Conservation (phyloP, 2,329 filamentous ascomycete genomes). For the Aspergillus caelatus region DNA sequence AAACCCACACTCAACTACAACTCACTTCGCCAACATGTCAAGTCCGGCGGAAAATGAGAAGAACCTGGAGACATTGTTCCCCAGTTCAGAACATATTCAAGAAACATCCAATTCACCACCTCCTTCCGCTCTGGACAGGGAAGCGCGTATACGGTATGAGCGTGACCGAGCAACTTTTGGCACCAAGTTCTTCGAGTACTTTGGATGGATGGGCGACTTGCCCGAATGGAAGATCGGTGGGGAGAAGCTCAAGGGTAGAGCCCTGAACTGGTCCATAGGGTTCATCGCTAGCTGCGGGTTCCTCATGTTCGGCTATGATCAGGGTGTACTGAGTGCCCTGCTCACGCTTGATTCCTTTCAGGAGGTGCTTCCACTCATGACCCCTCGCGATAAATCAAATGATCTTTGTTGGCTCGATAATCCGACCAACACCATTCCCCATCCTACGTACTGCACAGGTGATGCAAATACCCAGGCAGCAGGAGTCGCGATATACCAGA, state of each 20-base stretch:
- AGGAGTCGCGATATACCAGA: slow-evolving; percentile 9
- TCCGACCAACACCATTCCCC: background rate
- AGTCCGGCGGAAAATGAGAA: background rate
- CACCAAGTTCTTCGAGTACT: background rate
- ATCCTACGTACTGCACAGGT: slow-evolving; percentile 5
- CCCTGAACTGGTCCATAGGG: slow-evolving; percentile 10
- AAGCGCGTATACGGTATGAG: background rate
- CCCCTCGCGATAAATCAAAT: slow-evolving; percentile 7
- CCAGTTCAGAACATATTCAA: slow-evolving; percentile 1
- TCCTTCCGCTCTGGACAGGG: background rate
- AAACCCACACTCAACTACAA: background rate
- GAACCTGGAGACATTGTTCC: background rate
- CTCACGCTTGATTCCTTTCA: slow-evolving; percentile 12
- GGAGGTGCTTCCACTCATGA: slow-evolving; percentile 8
- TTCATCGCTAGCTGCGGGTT: slow-evolving; percentile 13
- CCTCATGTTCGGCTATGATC: slow-evolving; percentile 11
- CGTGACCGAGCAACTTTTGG: background rate
- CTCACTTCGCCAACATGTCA: background rate
- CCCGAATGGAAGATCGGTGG: slow-evolving; percentile 10
- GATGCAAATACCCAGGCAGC: slow-evolving; percentile 12
- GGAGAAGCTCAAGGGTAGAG: background rate
- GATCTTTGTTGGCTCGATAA: slow-evolving; percentile 10
- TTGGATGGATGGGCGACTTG: slow-evolving; percentile 10
- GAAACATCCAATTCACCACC: background rate
- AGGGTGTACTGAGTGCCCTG: slow-evolving; percentile 7